Evolutionary conservation across 441 rosid genomes (phyloP).

Genomic region (Gossypium armourianum): DNA sequence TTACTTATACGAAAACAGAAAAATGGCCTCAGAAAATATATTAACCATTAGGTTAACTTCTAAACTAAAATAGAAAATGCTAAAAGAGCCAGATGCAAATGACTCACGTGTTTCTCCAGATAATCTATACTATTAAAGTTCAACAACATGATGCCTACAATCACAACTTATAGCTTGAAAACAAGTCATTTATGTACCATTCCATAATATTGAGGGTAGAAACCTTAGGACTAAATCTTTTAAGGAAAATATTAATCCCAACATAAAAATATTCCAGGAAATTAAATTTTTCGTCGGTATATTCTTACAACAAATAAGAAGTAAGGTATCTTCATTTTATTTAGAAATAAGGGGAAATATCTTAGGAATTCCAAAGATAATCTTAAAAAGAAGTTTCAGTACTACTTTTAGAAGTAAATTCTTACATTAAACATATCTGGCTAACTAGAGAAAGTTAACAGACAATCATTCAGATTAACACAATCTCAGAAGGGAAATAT

Average conservation of each 20-base stretch:
- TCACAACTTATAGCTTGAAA: background rate
- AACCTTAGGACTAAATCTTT: background rate
- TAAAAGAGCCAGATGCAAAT: background rate
- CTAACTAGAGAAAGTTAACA: background rate
- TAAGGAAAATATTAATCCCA: background rate
- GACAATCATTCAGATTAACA: background rate
- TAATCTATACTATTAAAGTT: background rate
- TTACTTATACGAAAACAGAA: background rate
- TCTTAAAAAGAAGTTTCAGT: background rate
- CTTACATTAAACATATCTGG: background rate
- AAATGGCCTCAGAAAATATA: background rate
- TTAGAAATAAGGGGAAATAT: background rate
- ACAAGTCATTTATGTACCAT: background rate
- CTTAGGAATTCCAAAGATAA: background rate
- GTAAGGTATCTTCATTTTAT: background rate
- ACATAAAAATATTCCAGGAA: background rate
- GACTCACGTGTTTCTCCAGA: background rate
- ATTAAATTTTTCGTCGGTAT: background rate
- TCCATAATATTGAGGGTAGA: background rate
- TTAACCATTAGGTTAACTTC: background rate
- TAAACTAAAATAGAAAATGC: slow-evolving; percentile 6
- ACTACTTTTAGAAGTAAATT: slow-evolving; percentile 4
- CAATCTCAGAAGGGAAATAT: background rate
- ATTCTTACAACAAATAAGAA: background rate
- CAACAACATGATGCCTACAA: background rate